Conservation (phyloP, 129 eudicot species). For the Escallonia rubra region DNA sequence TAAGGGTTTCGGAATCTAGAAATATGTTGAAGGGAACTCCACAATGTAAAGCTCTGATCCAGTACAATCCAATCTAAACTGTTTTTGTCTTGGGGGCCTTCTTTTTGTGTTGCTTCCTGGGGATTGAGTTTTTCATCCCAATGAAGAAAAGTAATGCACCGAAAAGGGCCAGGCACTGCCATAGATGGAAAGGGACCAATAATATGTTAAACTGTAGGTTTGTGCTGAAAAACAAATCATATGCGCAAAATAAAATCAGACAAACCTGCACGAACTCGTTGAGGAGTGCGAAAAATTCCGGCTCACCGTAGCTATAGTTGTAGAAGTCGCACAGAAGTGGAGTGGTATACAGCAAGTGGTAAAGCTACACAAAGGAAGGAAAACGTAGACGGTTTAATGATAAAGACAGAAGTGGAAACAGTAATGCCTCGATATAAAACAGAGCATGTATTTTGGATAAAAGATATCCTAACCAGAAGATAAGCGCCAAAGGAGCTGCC, state of each 20-base stretch:
- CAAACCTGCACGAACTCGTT: constrained; percentile 63
- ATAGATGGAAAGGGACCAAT: neutral
- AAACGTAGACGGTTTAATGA: neutral
- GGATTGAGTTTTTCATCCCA: constrained; percentile 77
- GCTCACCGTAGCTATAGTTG: constrained; percentile 40
- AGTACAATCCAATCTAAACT: constrained; percentile 21
- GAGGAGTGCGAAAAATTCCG: constrained; percentile 29
- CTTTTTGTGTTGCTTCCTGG: constrained; percentile 56
- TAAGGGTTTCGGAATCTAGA: too few relatives aligned
- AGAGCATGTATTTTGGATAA: neutral
- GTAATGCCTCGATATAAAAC: neutral
- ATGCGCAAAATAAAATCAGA: neutral
- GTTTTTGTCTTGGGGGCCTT: constrained; percentile 51
- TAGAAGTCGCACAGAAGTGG: constrained; percentile 64
- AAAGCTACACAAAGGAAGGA: constrained; percentile 38
- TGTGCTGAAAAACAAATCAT: neutral
- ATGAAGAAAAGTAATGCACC: constrained; percentile 78
- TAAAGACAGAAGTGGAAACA: neutral
- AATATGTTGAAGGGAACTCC: neutral
- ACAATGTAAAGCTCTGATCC: neutral
- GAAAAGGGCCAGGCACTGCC: constrained; percentile 52
- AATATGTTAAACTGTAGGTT: neutral
- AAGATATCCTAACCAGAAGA: constrained; percentile 53
- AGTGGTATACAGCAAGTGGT: constrained; percentile 42
- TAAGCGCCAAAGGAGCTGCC: constrained; percentile 75